phyloP scores from a whole-genome alignment of 208 protist genomes.

The Leishmania gerbilli region DNA sequence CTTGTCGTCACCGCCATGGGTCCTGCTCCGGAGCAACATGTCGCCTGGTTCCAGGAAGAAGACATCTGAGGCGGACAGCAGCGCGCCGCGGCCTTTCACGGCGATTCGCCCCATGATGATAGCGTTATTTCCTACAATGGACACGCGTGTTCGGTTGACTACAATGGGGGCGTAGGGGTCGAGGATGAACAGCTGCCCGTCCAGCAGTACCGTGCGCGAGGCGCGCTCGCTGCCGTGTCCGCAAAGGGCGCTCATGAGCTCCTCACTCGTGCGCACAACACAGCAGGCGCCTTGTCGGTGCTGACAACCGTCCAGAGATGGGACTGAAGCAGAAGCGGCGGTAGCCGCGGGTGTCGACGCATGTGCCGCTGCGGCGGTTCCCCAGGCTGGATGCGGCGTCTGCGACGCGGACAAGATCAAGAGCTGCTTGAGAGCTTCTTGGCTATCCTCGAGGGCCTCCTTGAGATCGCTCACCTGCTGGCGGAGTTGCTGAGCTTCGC shows the following conservation, averaged over 20 bases:
- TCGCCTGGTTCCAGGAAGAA: slow-evolving; percentile 40
- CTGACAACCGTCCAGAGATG: slow-evolving; percentile 24
- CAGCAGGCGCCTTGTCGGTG: slow-evolving; percentile 50
- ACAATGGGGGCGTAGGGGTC: slow-evolving; percentile 28
- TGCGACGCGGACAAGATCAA: slow-evolving; percentile 8
- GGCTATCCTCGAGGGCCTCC: slow-evolving; percentile 27
- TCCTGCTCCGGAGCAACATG: slow-evolving; percentile 4
- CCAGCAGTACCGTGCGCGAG: slow-evolving; percentile 50
- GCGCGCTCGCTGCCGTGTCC: slow-evolving; percentile 42
- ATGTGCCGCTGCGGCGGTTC: neutral
- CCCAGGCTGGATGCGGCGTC: neutral
- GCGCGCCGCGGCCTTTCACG: slow-evolving; percentile 32
- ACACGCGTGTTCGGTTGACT: slow-evolving; percentile 43
- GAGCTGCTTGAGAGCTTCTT: slow-evolving; percentile 33
- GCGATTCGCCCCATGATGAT: slow-evolving; percentile 51
- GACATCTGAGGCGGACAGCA: slow-evolving; percentile 47
- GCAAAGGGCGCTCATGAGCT: slow-evolving; percentile 45
- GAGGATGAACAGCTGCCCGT: slow-evolving; percentile 45
- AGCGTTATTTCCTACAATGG: slow-evolving; percentile 58
- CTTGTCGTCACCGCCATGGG: neutral
- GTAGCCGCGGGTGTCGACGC: neutral
- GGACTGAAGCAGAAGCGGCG: neutral
- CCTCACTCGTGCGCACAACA: slow-evolving; percentile 40
- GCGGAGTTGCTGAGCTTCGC: slow-evolving; percentile 12
- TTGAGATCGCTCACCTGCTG: slow-evolving; percentile 30